Conservation (phyloP, 306 rosid species). For the Alnus rubra region DNA sequence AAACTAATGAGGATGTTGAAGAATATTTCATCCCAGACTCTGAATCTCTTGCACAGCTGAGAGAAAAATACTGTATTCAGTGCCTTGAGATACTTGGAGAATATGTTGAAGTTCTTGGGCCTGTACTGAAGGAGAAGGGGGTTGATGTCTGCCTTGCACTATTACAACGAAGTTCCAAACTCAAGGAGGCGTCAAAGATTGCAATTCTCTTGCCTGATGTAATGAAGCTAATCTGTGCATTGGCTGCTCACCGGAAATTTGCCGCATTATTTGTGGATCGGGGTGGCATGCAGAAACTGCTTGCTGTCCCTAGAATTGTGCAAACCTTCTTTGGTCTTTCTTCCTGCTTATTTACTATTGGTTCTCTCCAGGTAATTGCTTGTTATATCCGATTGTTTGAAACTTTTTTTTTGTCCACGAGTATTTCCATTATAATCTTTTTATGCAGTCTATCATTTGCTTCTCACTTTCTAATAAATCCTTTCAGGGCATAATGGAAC, state of each 20-base stretch:
- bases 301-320: slow-evolving; percentile 83
- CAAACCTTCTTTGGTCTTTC: slow-evolving; percentile 91
- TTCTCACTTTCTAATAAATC: slow-evolving; percentile 15
- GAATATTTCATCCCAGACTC: slow-evolving; percentile 73
- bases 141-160: slow-evolving; percentile 91
- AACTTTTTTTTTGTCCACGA: background rate
- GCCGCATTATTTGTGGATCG: slow-evolving; percentile 96
- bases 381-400: slow-evolving; percentile 1
- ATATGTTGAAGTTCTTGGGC: slow-evolving; percentile 98
- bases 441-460: background rate
- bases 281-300: slow-evolving; percentile 93
- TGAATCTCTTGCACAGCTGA: slow-evolving; percentile 67
- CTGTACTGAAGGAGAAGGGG: slow-evolving; percentile 94
- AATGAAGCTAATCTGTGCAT: slow-evolving; percentile 94
- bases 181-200: slow-evolving; percentile 57
- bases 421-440: slow-evolving; percentile 1
- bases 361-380: slow-evolving; percentile 85
- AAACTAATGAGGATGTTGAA: slow-evolving; percentile 60
- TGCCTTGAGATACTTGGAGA: slow-evolving; percentile 94
- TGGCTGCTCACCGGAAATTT: slow-evolving; percentile 96
- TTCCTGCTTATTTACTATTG: slow-evolving; percentile 84
- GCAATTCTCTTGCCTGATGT: slow-evolving; percentile 81
- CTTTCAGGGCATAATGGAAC: slow-evolving; percentile 90
- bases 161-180: slow-evolving; percentile 78
- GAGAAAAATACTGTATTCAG: slow-evolving; percentile 94